Percentiles rank a stretch among this genome's conserved stretches.
These are phyloP conservation scores for Candida sanyaensis DNA, from an alignment of 1,139 yeast genomes.

Conservation along the genomic window DNA sequence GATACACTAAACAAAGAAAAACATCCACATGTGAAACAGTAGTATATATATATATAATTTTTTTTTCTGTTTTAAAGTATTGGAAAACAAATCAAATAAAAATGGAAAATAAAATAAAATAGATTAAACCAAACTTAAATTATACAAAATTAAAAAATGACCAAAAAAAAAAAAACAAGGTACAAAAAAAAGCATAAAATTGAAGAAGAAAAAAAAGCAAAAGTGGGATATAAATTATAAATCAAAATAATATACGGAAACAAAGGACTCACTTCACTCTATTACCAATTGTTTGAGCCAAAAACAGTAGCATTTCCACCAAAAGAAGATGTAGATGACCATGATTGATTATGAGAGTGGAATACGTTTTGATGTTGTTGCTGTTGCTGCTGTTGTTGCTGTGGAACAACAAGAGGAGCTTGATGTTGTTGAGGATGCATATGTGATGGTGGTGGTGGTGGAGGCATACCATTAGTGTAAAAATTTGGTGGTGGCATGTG, in stretches of 20 bases:
- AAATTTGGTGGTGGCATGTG: conserved; percentile 3
- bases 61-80: neutral
- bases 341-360: conserved; percentile 12
- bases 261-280: neutral
- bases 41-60: neutral
- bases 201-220: neutral
- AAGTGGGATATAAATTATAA: neutral
- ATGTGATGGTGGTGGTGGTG: conserved; percentile 3
- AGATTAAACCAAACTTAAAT: conserved; percentile 3
- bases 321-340: conserved; percentile 13
- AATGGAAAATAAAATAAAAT: neutral
- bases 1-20: neutral
- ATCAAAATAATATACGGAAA: neutral
- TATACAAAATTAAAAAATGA: conserved; percentile 3
- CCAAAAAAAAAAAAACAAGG: neutral
- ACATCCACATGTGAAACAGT: neutral
- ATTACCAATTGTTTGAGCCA: conserved; percentile 12
- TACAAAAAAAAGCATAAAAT: neutral
- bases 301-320: conserved; percentile 7
- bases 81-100: neutral
- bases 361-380: conserved; percentile 2
- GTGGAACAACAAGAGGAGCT: conserved; percentile 1
- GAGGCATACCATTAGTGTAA: conserved; percentile 6
- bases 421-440: conserved; percentile 5
- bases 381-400: conserved; percentile 5